Evolutionary conservation across 2,329 filamentous ascomycete genomes (phyloP).

Genomic region (Biscogniauxia marginata): DNA sequence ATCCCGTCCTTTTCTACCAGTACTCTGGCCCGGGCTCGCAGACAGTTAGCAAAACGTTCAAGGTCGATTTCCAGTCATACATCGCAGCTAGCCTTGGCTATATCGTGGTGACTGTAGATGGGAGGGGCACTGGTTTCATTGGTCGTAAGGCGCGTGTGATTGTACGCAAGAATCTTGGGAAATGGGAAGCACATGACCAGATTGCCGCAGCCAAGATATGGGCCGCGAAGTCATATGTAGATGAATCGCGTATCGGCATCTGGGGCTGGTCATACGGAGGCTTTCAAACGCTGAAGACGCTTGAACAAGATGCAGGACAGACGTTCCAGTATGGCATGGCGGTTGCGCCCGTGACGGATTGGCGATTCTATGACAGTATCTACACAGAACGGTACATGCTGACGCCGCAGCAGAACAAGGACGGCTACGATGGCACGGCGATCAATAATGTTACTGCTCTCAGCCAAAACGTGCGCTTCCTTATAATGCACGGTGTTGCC

Average conservation of each 20-base stretch:
- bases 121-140: constrained; percentile 86
- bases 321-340: constrained; percentile 98
- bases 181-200: constrained; percentile 85
- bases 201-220: constrained; percentile 87
- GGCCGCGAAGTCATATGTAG: constrained; percentile 78
- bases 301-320: constrained; percentile 83
- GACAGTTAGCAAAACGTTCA: constrained; percentile 75
- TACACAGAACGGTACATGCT: constrained; percentile 99
- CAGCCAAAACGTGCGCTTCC: constrained; percentile 75
- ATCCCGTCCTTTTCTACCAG: constrained; percentile 91
- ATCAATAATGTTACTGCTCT: constrained; percentile 75
- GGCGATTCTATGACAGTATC: constrained; percentile 91
- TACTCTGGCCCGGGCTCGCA: constrained; percentile 97
- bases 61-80: constrained; percentile 87
- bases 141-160: constrained; percentile 81
- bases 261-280: constrained; percentile 99
- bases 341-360: constrained; percentile 97
- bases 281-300: constrained; percentile 90
- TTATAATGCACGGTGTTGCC: constrained; percentile 93
- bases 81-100: constrained; percentile 84
- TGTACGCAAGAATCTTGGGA: constrained; percentile 79
- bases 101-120: constrained; percentile 91
- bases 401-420: constrained; percentile 77
- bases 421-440: constrained; percentile 73
- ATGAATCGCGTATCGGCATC: constrained; percentile 78